phyloP scores from a whole-genome alignment of 345 rosid species.

The Camelina neglecta region DNA sequence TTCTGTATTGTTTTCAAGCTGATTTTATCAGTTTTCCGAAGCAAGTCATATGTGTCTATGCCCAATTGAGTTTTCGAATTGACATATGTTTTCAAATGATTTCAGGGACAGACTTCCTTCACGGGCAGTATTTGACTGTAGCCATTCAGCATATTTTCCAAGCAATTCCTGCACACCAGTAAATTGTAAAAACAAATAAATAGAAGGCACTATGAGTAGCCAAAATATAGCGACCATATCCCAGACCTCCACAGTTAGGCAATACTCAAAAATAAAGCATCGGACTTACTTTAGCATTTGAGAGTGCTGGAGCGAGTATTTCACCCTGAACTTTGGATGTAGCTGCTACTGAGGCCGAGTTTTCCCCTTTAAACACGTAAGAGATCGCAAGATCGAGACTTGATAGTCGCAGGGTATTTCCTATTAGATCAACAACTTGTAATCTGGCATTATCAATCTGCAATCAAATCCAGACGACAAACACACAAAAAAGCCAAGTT shows the following conservation, averaged over 20 bases:
- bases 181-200: slow-evolving; percentile 17
- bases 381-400: slow-evolving; percentile 74
- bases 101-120: slow-evolving; percentile 69
- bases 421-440: slow-evolving; percentile 71
- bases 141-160: slow-evolving; percentile 68
- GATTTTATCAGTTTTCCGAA: slow-evolving; percentile 53
- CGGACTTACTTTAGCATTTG: slow-evolving; percentile 71
- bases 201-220: slow-evolving; percentile 4
- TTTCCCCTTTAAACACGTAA: slow-evolving; percentile 64
- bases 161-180: slow-evolving; percentile 63
- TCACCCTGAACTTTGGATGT: slow-evolving; percentile 68
- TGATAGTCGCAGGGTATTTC: slow-evolving; percentile 76
- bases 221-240: slow-evolving; percentile 11
- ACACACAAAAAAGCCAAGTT: slow-evolving; percentile 24
- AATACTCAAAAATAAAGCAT: slow-evolving; percentile 13
- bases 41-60: slow-evolving; percentile 55
- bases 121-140: slow-evolving; percentile 65
- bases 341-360: slow-evolving; percentile 55
- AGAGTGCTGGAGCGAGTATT: slow-evolving; percentile 76
- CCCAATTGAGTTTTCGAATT: slow-evolving; percentile 48
- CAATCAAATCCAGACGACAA: slow-evolving; percentile 39
- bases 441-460: slow-evolving; percentile 80
- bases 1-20: slow-evolving; percentile 63
- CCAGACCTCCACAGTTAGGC: slow-evolving; percentile 18
- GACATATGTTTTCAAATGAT: slow-evolving; percentile 63